Evolutionary conservation across 441 rosid species (phyloP), one percentile per base, ranked within the genome.

Genomic region (Erodium moschatum): DNA sequence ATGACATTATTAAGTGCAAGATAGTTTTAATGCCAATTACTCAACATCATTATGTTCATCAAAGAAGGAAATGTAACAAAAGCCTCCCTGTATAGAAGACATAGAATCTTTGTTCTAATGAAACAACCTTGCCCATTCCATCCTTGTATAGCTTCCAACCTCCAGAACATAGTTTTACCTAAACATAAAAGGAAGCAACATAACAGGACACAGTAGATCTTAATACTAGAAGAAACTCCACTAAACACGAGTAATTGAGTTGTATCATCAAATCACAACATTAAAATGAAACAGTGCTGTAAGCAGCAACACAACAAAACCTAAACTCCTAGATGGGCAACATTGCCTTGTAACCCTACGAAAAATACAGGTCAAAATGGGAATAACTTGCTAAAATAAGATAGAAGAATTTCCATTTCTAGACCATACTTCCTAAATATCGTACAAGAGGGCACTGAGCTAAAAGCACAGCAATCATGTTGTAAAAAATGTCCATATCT

Each of bases 401-500:
- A 2, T 35, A 50, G 19, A 50, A 52, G 60, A 52, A 16, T 52
- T 31, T 67, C 54, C 52, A 46, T 10, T 40, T 42, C 54, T 56
- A 11, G 56, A 42, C 54, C 40, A 35, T 16, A 54, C 65, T 61
- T 61, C 24, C 65, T 61, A 21, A 61, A 27, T 60, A 20, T 24
- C 10, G 2, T 12, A 61, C 65, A 27, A 44, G n/a, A 20, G 19
- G 54, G 52, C 29, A 11, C 16, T 67, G 21, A 5, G 58, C 48
- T 35, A 24, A 7, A 42, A 6, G 61, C 56, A 15, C 4, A 35
- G 40, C 73, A 67, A 65, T 80, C 73, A 92, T 33, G 94, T 81
- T 4, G 92, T 86, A 77, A 90, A 86, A 75, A 92, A 92, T 46
- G 83, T 88, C 98, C 98, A 88, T 40, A 88, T 80, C 81, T 84